Evolutionary conservation across 208 protist species (phyloP).

Genomic region (Crithidia brevicula): DNA sequence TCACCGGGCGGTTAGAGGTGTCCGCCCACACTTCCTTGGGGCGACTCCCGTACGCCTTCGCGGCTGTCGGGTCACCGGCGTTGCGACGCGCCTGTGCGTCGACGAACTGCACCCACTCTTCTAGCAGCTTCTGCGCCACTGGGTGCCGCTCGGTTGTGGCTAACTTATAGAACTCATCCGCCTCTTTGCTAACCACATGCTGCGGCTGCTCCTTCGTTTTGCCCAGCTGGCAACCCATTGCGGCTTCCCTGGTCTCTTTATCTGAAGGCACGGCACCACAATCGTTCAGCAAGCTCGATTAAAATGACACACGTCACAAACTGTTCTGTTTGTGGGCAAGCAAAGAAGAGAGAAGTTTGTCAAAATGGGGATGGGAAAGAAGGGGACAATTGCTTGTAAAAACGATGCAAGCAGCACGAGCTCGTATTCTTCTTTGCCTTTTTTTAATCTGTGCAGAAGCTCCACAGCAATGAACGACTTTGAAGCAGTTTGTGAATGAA

Average conservation of each 20-base stretch:
- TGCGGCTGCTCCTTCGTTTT: conserved; percentile 47
- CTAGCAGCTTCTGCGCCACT: conserved; percentile 65
- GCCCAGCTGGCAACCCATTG: conserved; percentile 73
- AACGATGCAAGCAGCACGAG: no score
- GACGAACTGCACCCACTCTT: conserved; percentile 77
- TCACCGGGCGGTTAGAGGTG: conserved; percentile 44
- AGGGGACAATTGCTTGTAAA: no score
- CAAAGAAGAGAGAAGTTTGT: not conserved
- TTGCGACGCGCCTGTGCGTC: conserved; percentile 43
- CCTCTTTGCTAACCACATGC: conserved; percentile 21
- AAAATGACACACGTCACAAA: not conserved
- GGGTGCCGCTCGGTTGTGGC: conserved; percentile 56
- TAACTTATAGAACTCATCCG: conserved; percentile 57
- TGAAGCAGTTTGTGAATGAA: no score
- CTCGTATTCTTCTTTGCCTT: conserved; percentile 1
- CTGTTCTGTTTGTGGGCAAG: not conserved
- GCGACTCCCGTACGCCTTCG: conserved; percentile 30
- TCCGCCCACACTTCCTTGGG: conserved; percentile 77
- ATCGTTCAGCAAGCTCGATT: not conserved
- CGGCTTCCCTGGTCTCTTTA: no score
- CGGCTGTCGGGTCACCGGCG: conserved; percentile 32
- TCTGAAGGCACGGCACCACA: not conserved
- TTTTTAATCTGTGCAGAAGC: no score
- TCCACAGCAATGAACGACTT: no score
- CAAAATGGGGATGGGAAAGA: not conserved